phyloP scores from a whole-genome alignment of 2,329 filamentous ascomycete genomes.

The Aspergillus sp. region DNA sequence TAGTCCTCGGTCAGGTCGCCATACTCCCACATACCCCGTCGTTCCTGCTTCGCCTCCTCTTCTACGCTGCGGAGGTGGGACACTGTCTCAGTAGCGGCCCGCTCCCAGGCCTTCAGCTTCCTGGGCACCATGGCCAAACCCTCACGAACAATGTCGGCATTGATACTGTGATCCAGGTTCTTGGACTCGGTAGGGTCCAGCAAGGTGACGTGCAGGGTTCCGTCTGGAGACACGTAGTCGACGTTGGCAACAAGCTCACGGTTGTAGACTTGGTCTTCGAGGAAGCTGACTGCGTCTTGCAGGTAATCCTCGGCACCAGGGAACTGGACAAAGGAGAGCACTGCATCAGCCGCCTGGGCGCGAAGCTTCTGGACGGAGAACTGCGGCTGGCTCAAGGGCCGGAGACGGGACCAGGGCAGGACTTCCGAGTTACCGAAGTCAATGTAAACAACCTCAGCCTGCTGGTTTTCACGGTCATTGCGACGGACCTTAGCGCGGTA shows the following conservation, averaged over 20 bases:
- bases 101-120: conserved; percentile 91
- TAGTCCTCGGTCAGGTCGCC: conserved; percentile 92
- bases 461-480: conserved; percentile 87
- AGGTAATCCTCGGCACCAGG: conserved; percentile 82
- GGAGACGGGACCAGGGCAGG: conserved; percentile 79
- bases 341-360: conserved; percentile 82
- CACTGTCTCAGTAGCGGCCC: conserved; percentile 70
- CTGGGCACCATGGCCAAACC: conserved; percentile 88
- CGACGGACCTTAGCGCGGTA: conserved; percentile 88
- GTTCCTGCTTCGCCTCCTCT: conserved; percentile 73
- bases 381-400: conserved; percentile 74
- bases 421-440: conserved; percentile 96
- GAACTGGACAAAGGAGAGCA: conserved; percentile 85
- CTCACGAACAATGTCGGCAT: conserved; percentile 79
- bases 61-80: conserved; percentile 72
- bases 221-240: conserved; percentile 80
- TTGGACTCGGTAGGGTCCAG: conserved; percentile 71
- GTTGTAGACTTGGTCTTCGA: conserved; percentile 72
- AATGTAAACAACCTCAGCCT: conserved; percentile 88
- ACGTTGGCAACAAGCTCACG: conserved; percentile 86
- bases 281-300: conserved; percentile 72
- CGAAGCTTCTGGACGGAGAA: conserved; percentile 82
- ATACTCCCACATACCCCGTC: conserved; percentile 96
- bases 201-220: conserved; percentile 80
- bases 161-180: conserved; percentile 75